Base-by-base conservation (phyloP, 768 basidiomycete genomes). In the Brasilioporus rufonigricans region DNA sequence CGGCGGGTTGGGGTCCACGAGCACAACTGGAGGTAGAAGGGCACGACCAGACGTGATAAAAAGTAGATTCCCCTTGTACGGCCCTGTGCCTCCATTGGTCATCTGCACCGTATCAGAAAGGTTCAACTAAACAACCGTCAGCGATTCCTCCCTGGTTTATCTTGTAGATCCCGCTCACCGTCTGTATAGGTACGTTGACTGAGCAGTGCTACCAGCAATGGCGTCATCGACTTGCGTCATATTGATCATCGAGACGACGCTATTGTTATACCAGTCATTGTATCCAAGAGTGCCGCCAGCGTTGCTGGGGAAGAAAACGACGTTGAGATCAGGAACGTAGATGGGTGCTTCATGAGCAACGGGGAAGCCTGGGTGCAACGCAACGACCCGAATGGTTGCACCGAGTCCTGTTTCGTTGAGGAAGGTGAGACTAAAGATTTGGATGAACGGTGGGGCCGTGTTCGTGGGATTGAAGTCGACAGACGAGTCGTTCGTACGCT, bases 281-380 rank as follows among this genome's bases (percentile, higher is more conserved):
- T 80, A 77, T 9, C 87, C 86, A 3, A 86, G 74, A 33, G 80
- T 54, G 3, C 86, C 87, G 6, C 89, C 87, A 55, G 80, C 83
- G 54, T 82, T 88, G 68, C 85, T 86, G 6, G 81, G 78, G 61
- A 92, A 92, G 71, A 83, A 86, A 3, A 93, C n/a, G n/a, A n/a
- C n/a, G n/a, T n/a, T n/a, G n/a, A n/a, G n/a, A n/a, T n/a, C n/a
- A n/a, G n/a, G n/a, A 36, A 93, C 79, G 51, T 80, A 68, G n/a
- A n/a, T n/a, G n/a, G n/a, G n/a, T n/a, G n/a, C n/a, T n/a, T n/a
- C n/a, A n/a, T n/a, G n/a, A n/a, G n/a, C n/a, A n/a, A n/a, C n/a
- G n/a, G n/a, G n/a, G n/a, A n/a, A n/a, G n/a, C n/a, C n/a, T n/a
- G n/a, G n/a, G n/a, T n/a, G n/a, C n/a, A n/a, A n/a, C n/a, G n/a